A percentile compares a stretch with the other conserved stretches of the same genome.
Conservation (phyloP, 805 yeast species). For the Wickerhamomyces strasburgensis region DNA sequence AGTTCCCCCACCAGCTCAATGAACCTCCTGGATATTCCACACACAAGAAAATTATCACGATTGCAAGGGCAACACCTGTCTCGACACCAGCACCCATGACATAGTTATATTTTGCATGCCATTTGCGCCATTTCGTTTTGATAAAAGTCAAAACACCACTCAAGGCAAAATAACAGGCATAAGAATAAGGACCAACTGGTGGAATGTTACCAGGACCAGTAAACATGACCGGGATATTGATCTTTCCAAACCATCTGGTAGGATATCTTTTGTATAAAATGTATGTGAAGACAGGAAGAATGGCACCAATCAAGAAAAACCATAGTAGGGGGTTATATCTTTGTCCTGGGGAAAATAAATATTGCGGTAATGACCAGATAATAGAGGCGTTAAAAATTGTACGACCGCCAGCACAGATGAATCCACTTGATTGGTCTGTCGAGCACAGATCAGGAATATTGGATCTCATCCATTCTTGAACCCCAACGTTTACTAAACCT, state of each 20-base stretch:
- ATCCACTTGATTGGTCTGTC: slow-evolving; percentile 36
- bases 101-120: slow-evolving; percentile 61
- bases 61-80: slow-evolving; percentile 58
- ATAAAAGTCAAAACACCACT: slow-evolving; percentile 41
- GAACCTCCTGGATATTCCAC: slow-evolving; percentile 42
- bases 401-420: slow-evolving; percentile 37
- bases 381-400: slow-evolving; percentile 48
- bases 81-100: slow-evolving; percentile 58
- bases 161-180: slow-evolving; percentile 46
- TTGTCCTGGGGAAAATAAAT: slow-evolving; percentile 41
- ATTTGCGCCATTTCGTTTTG: slow-evolving; percentile 41
- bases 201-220: slow-evolving; percentile 59
- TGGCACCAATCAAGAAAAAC: slow-evolving; percentile 50
- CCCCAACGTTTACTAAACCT: slow-evolving; percentile 33
- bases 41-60: slow-evolving; percentile 48
- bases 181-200: slow-evolving; percentile 70
- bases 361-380: slow-evolving; percentile 49
- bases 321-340: slow-evolving; percentile 51
- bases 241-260: slow-evolving; percentile 29
- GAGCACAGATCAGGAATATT: slow-evolving; percentile 36
- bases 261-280: slow-evolving; percentile 27
- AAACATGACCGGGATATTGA: slow-evolving; percentile 63
- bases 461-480: slow-evolving; percentile 37
- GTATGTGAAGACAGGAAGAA: slow-evolving; percentile 34
- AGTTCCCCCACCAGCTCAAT: slow-evolving; percentile 58